These are phyloP conservation scores for Pseudoperonospora humuli DNA, from an alignment of 352 stramenopile species.

Conservation along the genomic window DNA sequence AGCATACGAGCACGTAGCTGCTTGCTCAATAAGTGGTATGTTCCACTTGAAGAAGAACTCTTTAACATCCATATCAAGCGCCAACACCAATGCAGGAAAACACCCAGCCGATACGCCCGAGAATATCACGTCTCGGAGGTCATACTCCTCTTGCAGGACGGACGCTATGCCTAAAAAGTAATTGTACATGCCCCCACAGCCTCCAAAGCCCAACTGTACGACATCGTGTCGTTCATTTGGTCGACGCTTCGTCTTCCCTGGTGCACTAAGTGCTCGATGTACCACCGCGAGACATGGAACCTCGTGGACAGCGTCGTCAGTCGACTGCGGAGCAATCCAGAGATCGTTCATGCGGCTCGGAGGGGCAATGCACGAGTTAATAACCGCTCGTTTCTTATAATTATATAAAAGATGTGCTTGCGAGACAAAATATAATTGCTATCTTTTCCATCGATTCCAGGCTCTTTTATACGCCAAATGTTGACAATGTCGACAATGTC, in stretches of 20 bases:
- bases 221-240: neutral
- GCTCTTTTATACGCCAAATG: too few species aligned
- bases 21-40: slow-evolving; percentile 58
- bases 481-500: too few species aligned
- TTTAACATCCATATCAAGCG: slow-evolving; percentile 59
- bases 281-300: neutral
- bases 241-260: neutral
- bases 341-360: too few species aligned
- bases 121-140: slow-evolving; percentile 63
- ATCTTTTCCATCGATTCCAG: too few species aligned
- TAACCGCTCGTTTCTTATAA: too few species aligned
- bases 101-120: slow-evolving; percentile 69
- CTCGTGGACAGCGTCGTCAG: neutral
- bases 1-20: slow-evolving; percentile 43
- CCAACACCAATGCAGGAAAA: slow-evolving; percentile 61
- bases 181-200: slow-evolving; percentile 84
- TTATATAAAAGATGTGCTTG: too few species aligned
- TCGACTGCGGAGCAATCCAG: too few species aligned
- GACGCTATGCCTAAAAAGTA: slow-evolving; percentile 77
- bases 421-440: too few species aligned
- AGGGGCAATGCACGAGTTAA: too few species aligned
- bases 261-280: neutral
- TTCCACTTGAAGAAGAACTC: slow-evolving; percentile 84
- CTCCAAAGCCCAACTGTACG: slow-evolving; percentile 48
- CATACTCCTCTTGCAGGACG: slow-evolving; percentile 62